Base-by-base conservation (phyloP, 805 yeast species). In the Ogataea methylovora region DNA sequence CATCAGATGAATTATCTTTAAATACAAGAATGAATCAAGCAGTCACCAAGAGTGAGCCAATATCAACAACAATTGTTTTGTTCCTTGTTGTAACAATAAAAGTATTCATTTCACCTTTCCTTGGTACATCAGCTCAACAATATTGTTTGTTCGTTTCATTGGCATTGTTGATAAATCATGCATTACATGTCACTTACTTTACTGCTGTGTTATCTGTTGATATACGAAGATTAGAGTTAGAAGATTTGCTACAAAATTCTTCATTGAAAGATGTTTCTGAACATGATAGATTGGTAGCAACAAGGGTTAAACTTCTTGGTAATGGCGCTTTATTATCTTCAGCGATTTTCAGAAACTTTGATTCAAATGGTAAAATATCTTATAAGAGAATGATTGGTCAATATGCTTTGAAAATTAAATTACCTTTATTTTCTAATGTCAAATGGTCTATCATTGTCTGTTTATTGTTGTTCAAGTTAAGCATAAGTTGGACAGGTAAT, bases 131-230 rank as follows among this genome's bases (percentile, higher is more conserved):
- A 14, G 58, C 67, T 5, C 51, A 54, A 32, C 61, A 65, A 33
- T 63, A 64, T 29, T 68, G 75, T 35, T 42, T 66, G 9, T 75
- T 74, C 45, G 55, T 72, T 1, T 44, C 67, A 1, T 33, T 69
- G 20, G 68, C 79, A 0, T 44, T 82, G n/a, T 20, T 73, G 2
- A 54, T 79, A 26, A 84, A 81, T 42, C 81, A 75, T 48, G 37
- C 69, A 5, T 57, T 84, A 25, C 85, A 79, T 43, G 49, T 76
- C 32, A 72, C 88, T 1, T 84, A 66, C 52, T 71, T 83, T 38
- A 61, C 77, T 2, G 76, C 86, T 0, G 73, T 83, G 2, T 58
- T 84, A 21, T 67, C 80, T 13, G 71, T 84, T 25, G 94, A 85
- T 56, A 58, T 78, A 21, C 69, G 78, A 30, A 65, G 85, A 35